phyloP scores from a whole-genome alignment of 495 filamentous ascomycete genomes.

The Neurospora intermedia region DNA sequence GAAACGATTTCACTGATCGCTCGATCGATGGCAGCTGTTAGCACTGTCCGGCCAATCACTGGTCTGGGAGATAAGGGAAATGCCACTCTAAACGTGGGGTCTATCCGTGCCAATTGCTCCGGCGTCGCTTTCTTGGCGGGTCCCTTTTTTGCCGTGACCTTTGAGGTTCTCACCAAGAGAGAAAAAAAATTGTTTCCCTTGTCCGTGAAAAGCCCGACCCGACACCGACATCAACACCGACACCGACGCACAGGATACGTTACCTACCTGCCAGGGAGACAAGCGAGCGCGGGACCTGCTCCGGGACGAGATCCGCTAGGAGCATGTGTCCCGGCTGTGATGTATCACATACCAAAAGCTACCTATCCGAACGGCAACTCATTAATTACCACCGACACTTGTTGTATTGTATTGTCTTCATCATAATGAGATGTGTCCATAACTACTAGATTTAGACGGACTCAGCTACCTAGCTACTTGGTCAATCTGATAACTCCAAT shows the following conservation, averaged over 20 bases:
- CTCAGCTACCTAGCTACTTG: background rate
- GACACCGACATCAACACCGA: background rate
- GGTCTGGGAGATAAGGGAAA: background rate
- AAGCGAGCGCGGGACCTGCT: background rate
- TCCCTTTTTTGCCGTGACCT: background rate
- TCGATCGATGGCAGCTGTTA: background rate
- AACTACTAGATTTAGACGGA: no score
- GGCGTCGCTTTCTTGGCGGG: background rate
- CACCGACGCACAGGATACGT: background rate
- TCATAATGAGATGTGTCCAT: background rate
- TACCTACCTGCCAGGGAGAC: background rate
- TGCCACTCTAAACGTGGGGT: background rate
- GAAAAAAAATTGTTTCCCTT: background rate
- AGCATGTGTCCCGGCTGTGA: background rate
- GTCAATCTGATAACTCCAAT: background rate
- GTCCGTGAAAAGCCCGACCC: background rate
- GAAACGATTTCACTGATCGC: background rate
- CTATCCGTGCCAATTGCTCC: background rate
- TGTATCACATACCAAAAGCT: background rate
- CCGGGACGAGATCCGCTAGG: background rate
- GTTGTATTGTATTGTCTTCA: background rate
- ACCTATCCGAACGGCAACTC: background rate
- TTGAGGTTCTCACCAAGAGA: background rate
- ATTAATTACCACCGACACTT: background rate
- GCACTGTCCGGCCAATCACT: background rate